Evolutionary conservation across 345 rosid species (phyloP).

Genomic region (Psidium guajava): DNA sequence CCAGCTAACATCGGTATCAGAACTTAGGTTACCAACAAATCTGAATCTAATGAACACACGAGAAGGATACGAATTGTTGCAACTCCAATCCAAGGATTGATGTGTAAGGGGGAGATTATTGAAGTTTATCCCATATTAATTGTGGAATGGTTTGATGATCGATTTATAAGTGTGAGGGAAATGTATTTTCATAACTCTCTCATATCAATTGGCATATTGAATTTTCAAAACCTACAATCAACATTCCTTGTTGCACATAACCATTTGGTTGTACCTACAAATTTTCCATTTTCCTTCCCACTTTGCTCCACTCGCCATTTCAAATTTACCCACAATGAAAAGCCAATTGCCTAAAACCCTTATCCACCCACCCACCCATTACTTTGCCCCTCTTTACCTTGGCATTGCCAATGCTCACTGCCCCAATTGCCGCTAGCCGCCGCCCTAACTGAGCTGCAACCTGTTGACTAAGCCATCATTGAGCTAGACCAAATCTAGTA

Average conservation of each 20-base stretch:
- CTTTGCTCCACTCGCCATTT: background rate
- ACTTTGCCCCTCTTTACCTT: background rate
- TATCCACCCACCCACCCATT: background rate
- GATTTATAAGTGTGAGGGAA: background rate
- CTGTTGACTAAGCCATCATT: background rate
- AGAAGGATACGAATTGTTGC: no score
- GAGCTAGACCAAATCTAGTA: background rate
- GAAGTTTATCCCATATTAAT: no score
- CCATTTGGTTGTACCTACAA: background rate
- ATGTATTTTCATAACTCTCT: background rate
- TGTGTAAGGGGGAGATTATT: no score
- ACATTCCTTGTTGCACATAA: background rate
- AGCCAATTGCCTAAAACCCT: background rate
- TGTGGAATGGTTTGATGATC: no score
- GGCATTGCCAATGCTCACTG: no score
- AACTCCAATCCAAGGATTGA: no score
- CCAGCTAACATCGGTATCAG: no score
- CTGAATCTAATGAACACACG: no score
- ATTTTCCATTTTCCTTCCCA: background rate
- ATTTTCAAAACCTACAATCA: background rate
- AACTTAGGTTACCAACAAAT: no score
- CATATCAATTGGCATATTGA: background rate
- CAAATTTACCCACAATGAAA: background rate
- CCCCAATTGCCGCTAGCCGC: background rate
- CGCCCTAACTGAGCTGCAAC: background rate